Evolutionary conservation across 2,329 filamentous ascomycete genomes (phyloP), one percentile per base, ranked within the genome.

Genomic region (Incumbomyces lentus): DNA sequence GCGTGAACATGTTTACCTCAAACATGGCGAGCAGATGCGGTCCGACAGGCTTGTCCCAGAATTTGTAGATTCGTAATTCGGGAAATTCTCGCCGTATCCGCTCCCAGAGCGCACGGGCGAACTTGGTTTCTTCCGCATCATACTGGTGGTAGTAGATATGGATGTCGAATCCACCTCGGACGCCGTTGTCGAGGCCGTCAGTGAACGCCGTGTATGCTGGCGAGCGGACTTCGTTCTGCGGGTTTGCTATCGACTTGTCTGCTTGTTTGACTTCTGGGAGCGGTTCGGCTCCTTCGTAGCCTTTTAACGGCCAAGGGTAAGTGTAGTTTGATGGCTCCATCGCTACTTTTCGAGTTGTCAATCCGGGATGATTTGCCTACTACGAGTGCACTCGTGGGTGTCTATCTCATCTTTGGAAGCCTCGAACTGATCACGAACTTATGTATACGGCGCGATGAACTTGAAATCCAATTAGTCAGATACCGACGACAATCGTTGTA

Each of bases 1-100:
- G 89, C 0, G 82, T 87, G 62, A 90, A 86, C 16, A 95, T 38
- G 56, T 93, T 93, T 38, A 95, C 86, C 65, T 95, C 89, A 58
- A 95, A 95, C 87, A 94, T 95, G 44, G 81, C 84, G 1, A 87
- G 64, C 0, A 84, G 81, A 62, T 95, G 88, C 0, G 88, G 88
- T 0, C 88, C 89, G 22, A 95, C 65, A 0, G 88, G 86, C 12
- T 68, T 65, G 54, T 92, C 82, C 76, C 79, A 93, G 54, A 94
- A 70, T 12, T 65, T 71, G 62, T 95, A 94, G 56, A 93, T 82
- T 45, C 87, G 43, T 33, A 59, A 73, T 61, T 67, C 86, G 81
- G 55, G 55, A 38, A 57, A 94, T 67, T 95, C 87, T 49, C 81
- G 73, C 40, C 87, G 71, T 54, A 94, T 85, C 10, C 87, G 74